Evolutionary conservation across 805 yeast species (phyloP).

Genomic region (Pichia pseudocactophila): DNA sequence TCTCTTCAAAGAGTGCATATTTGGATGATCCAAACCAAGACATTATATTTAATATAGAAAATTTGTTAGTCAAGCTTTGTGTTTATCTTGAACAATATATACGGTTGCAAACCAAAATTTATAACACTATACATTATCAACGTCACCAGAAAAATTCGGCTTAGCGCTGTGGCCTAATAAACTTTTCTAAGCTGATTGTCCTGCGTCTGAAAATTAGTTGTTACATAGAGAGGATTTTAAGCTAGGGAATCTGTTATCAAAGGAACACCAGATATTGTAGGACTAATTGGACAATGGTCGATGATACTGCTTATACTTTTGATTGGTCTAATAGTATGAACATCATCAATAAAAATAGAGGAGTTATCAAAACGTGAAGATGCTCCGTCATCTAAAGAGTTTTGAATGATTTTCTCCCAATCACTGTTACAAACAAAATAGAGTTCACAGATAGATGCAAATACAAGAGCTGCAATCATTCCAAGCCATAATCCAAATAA

Average conservation of each 20-base stretch:
- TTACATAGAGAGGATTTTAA: too few species aligned
- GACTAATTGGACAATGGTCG: conserved; percentile 24
- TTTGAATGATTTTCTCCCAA: conserved; percentile 25
- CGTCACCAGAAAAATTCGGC: too few species aligned
- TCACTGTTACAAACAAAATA: conserved; percentile 22
- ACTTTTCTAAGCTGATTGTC: too few species aligned
- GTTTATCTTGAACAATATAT: not conserved
- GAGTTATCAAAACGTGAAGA: not conserved
- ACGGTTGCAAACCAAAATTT: not conserved
- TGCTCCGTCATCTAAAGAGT: conserved; percentile 21
- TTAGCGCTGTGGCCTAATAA: too few species aligned
- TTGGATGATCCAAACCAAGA: conserved; percentile 40
- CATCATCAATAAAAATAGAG: conserved; percentile 3
- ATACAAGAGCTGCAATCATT: conserved; percentile 41
- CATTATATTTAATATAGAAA: too few species aligned
- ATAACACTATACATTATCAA: too few species aligned
- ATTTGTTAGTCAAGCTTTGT: too few species aligned
- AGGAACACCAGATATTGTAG: conserved; percentile 7
- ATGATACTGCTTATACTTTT: conserved; percentile 16
- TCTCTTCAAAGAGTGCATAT: conserved; percentile 42
- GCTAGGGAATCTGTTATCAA: not conserved
- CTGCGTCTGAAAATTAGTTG: too few species aligned
- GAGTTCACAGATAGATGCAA: conserved; percentile 39
- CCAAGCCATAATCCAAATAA: conserved; percentile 62
- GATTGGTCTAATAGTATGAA: conserved; percentile 9